Percentiles rank a stretch among this genome's conserved stretches.
These are phyloP conservation scores for Kodamaea laetipori DNA, from an alignment of 805 yeast species.

Conservation along the genomic window DNA sequence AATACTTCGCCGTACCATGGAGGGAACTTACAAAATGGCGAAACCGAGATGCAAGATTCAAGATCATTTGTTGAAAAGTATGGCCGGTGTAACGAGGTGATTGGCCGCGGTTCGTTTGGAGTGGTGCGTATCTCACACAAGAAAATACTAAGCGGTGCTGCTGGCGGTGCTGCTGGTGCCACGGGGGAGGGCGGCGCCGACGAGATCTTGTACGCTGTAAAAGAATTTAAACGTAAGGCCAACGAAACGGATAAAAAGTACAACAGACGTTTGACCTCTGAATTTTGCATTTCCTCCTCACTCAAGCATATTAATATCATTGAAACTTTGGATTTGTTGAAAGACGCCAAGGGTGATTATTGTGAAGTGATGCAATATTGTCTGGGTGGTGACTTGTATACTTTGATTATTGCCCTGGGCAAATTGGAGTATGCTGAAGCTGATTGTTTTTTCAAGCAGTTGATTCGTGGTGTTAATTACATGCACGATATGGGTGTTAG, in stretches of 20 bases:
- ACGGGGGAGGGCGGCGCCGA: conserved; percentile 16
- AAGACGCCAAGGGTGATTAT: conserved; percentile 80
- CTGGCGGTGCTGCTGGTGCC: conserved; percentile 12
- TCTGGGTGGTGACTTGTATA: conserved; percentile 78
- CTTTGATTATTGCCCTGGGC: conserved; percentile 74
- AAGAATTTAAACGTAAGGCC: conserved; percentile 70
- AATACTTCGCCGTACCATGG: conserved; percentile 21
- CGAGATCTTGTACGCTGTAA: conserved; percentile 75
- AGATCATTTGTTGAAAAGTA: conserved; percentile 81
- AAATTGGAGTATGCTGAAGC: conserved; percentile 81
- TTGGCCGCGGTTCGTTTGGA: conserved; percentile 94
- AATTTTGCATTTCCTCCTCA: conserved; percentile 79
- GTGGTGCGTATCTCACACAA: conserved; percentile 88
- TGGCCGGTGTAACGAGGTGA: conserved; percentile 92
- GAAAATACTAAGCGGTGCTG: conserved; percentile 30
- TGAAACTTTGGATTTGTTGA: conserved; percentile 70
- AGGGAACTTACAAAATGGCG: conserved; percentile 9
- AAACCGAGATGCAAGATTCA: conserved; percentile 28
- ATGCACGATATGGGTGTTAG: conserved; percentile 91
- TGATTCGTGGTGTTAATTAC: conserved; percentile 79
- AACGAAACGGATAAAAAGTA: conserved; percentile 67
- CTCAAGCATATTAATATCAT: conserved; percentile 78
- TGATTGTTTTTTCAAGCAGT: conserved; percentile 86
- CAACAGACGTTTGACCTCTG: conserved; percentile 73
- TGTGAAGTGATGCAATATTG: conserved; percentile 87